Percentiles rank a stretch among this genome's conserved stretches.
Evolutionary conservation across 441 rosid species (phyloP).

Genomic region (Gossypium aridum): DNA sequence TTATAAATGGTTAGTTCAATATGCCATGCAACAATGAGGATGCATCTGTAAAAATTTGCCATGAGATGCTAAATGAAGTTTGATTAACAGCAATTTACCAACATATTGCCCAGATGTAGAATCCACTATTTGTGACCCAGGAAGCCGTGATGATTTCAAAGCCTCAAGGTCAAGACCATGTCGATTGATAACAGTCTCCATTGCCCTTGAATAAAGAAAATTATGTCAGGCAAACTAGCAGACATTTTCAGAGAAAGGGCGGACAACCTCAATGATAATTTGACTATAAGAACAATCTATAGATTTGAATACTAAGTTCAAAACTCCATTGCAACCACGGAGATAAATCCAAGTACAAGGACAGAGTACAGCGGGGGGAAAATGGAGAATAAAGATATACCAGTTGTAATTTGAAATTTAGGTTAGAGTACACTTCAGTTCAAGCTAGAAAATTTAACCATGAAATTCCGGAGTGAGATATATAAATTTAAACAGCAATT

Average conservation of each 20-base stretch:
- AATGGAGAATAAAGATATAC: background rate
- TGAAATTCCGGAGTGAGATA: background rate
- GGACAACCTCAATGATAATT: background rate
- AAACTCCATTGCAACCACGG: slow-evolving; percentile 4
- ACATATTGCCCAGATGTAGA: slow-evolving; percentile 52
- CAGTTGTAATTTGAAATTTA: background rate
- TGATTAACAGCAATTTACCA: slow-evolving; percentile 39
- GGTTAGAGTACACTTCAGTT: background rate
- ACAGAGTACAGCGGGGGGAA: background rate
- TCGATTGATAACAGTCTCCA: slow-evolving; percentile 96
- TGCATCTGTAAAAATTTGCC: background rate
- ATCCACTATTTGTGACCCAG: slow-evolving; percentile 75
- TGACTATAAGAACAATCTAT: slow-evolving; percentile 5
- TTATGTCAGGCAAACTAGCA: slow-evolving; percentile 23
- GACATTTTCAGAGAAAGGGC: background rate
- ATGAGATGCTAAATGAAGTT: background rate
- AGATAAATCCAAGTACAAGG: background rate
- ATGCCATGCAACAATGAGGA: background rate
- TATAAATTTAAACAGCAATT: background rate
- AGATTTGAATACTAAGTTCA: slow-evolving; percentile 3
- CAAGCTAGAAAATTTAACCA: background rate
- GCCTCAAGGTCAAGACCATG: slow-evolving; percentile 93
- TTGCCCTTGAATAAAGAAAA: slow-evolving; percentile 61
- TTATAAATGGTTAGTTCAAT: slow-evolving; percentile 8
- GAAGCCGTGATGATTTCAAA: slow-evolving; percentile 70